Base-by-base conservation (phyloP, 768 basidiomycete genomes). In the Auriscalpium vulgare region DNA sequence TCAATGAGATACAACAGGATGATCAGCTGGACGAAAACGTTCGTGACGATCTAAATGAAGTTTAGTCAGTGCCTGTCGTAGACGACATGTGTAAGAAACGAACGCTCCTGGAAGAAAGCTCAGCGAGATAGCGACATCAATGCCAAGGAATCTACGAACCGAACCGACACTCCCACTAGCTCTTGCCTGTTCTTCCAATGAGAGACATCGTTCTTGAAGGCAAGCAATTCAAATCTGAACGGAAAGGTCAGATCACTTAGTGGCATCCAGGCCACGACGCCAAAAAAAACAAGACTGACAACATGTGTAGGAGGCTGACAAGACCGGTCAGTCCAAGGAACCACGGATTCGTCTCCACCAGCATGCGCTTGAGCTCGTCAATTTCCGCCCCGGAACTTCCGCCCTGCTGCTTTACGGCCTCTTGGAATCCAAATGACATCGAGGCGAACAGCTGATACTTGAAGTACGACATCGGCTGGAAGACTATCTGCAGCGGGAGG, bases 141-240 rank as follows among this genome's bases (percentile, higher is more conserved):
- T 29, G 7, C 29, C 50, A 37, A 14, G 54, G 19, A 58, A 60
- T 13, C 43, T 14, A 63, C 80, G 66, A 61, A 89, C 88, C 94
- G 83, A 61, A 99, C 80, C 52, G 93, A 95, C 13, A 99, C 95
- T 11, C 97, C 97, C 57, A 89, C 88, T 71, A 98, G 83, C 68
- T 98, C 94, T 63, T 94, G 87, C 75, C 85, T 95, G 66, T 93
- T 84, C 43, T 93, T 78, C 95, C 95, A 97, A 68, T 98, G 95
- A 34, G 87, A 84, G 45, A 98, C 91, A 65, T 98, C 95, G 29
- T 83, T 87, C 67, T 89, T 91, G 82, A 98, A 97, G 13, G 95
- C 95, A 55, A 97, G 75, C 82, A 97, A 89, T 73, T 95, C 93
- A 67, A 97, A 95, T 23, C 91, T 92, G 64, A 10, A 50, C 10